Percentiles rank a stretch among this genome's conserved stretches.
Conservation (phyloP, 345 rosid genomes). For the Ceriops zippeliana region DNA sequence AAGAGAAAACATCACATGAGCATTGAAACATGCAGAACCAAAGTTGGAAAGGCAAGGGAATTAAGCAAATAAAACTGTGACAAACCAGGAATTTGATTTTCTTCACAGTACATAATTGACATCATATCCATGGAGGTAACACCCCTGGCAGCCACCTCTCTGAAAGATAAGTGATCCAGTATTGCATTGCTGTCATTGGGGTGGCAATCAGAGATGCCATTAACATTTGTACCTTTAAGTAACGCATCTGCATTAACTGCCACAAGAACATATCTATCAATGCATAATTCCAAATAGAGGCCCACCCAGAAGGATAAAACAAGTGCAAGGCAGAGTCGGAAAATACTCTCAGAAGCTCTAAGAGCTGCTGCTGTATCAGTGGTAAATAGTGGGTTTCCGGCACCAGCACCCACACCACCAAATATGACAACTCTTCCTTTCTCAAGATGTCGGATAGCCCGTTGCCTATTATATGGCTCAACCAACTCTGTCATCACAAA, state of each 20-base stretch:
- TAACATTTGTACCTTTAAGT: constrained; percentile 77
- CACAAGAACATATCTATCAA: neutral
- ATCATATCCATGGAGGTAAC: constrained; percentile 68
- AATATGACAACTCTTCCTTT: constrained; percentile 93
- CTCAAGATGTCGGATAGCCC: constrained; percentile 79
- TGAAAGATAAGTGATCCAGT: constrained; percentile 65
- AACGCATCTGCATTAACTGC: constrained; percentile 83
- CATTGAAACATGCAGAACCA: neutral
- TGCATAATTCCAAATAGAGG: too few relatives aligned
- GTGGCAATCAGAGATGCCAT: constrained; percentile 63
- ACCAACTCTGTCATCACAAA: constrained; percentile 66
- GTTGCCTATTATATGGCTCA: constrained; percentile 77
- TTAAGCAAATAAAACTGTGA: neutral
- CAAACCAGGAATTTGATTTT: constrained; percentile 84
- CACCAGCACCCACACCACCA: constrained; percentile 84
- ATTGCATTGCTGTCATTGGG: constrained; percentile 56
- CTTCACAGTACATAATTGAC: constrained; percentile 83
- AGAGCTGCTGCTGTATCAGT: constrained; percentile 90
- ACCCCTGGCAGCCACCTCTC: constrained; percentile 65
- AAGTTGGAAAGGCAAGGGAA: neutral
- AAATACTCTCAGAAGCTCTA: constrained; percentile 79
- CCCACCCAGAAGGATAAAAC: too few relatives aligned
- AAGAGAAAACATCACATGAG: neutral
- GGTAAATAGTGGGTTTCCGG: constrained; percentile 84
- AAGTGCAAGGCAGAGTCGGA: constrained; percentile 3